Base-by-base conservation (phyloP, 2,329 filamentous ascomycete species). In the Elsinoe fawcettii region DNA sequence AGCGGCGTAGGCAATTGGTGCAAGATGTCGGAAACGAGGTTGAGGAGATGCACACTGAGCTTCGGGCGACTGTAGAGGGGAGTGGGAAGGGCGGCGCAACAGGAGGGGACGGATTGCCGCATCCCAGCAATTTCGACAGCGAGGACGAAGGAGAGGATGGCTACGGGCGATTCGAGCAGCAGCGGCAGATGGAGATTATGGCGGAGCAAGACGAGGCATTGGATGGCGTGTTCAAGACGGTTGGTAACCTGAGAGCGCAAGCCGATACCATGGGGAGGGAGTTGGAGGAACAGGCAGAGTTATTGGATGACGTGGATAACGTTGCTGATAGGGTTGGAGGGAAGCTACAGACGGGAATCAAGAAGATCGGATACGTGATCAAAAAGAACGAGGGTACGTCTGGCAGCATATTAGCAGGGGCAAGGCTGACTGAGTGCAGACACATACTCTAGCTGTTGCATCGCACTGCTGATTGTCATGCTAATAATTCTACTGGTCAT, bases 181-280 rank as follows among this genome's bases (percentile, higher is more conserved):
- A 93, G 73, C 83, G 95, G 69, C 95, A 99, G 75, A 70, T 87
- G 68, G 82, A 91, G 73, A 87, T 99, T 73, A 91, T 99, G 87
- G 83, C 86, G 63, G 90, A 96, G 72, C 93, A 99, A 76, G 93
- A 99, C 69, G 80, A 91, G 73, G 87, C 93, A 65, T 79, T 99
- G 1, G 92, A 97, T 69, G 88, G 88, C 14, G 92, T 99, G 47
- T 96, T 95, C 69, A 83, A 85, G 63, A 97, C 92, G 1, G 93
- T 99, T 22, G 92, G 91, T 2, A 96, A 90, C 69, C 74, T 99
- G 68, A 79, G 92, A 57, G 80, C 87, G 68, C 93, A 97, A 77
- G 95, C 93, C 1, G 86, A 95, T 72, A 88, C 90, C 65, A 99
- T 99, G 92, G 92, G 93, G 1, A 79, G 92, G 58, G 93, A 99